These are phyloP conservation scores for Pochonia chlamydosporia DNA, from an alignment of 2,329 filamentous ascomycete species.

Conservation along the genomic window DNA sequence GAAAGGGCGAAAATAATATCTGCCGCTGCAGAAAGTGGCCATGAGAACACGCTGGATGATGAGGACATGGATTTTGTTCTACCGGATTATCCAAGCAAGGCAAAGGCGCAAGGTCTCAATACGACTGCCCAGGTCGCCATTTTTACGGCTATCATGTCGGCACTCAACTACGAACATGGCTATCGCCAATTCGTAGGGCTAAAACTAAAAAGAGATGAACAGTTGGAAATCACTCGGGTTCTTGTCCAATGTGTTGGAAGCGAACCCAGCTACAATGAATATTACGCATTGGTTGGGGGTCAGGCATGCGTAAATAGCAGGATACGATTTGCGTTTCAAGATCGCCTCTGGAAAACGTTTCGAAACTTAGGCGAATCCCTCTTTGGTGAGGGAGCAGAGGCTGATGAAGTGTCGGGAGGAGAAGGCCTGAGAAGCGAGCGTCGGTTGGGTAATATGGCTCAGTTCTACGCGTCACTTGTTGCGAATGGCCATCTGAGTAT, in stretches of 20 bases:
- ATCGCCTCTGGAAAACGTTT: slow-evolving; percentile 81
- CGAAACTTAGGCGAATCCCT: slow-evolving; percentile 76
- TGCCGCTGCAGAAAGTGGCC: slow-evolving; percentile 13
- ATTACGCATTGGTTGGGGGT: slow-evolving; percentile 81
- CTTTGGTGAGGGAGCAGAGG: slow-evolving; percentile 58
- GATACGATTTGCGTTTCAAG: slow-evolving; percentile 80
- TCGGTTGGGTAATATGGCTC: slow-evolving; percentile 47
- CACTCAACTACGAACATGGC: slow-evolving; percentile 77
- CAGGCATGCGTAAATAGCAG: slow-evolving; percentile 70
- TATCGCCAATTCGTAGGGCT: slow-evolving; percentile 75
- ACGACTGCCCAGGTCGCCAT: slow-evolving; percentile 85
- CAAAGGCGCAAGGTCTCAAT: slow-evolving; percentile 77
- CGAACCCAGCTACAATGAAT: slow-evolving; percentile 83
- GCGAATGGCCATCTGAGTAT: slow-evolving; percentile 39
- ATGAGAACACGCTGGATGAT: slow-evolving; percentile 28
- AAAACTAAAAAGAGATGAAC: slow-evolving; percentile 77
- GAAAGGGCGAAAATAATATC: slow-evolving; percentile 13
- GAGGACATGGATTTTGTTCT: slow-evolving; percentile 43
- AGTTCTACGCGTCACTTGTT: slow-evolving; percentile 48
- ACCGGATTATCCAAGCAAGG: slow-evolving; percentile 68
- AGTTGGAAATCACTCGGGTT: slow-evolving; percentile 81
- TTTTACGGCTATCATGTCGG: slow-evolving; percentile 85
- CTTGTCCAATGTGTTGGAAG: slow-evolving; percentile 81
- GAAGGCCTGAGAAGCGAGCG: slow-evolving; percentile 41
- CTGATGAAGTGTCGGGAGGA: slow-evolving; percentile 45